Base-by-base conservation (phyloP, 495 filamentous ascomycete genomes). In the Tetracladium marchalianum region DNA sequence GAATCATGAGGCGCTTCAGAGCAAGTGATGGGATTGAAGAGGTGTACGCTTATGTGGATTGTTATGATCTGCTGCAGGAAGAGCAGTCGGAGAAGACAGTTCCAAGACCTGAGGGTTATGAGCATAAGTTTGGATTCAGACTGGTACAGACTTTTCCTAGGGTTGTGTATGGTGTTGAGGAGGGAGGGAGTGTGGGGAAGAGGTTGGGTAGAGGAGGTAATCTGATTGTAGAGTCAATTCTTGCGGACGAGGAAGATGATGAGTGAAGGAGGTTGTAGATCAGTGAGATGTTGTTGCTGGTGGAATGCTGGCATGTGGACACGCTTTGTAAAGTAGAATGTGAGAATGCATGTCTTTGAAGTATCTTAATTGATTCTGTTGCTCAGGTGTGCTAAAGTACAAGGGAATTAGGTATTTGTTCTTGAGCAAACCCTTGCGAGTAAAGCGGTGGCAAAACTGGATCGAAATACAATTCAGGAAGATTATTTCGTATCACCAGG, bases 21-120 rank as follows among this genome's bases (percentile, higher is more conserved):
- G 66, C 70, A 2, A 67, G 76, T 1, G 76, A 81, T 1, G 67
- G 69, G 1, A 65, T 97, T 22, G 92, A 98, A 59, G 89, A 95
- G 55, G 64, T 98, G 0, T 97, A 98, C 64, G 93, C 90, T 1
- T 95, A 93, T 64, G 89, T 97, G 2, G 93, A 97, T 57, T 97
- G 92, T 63, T 82, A 90, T 60, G 82, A 87, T 43, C 33, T 51
- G 16, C 31, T 58, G 5, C 10, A 43, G 16, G 47, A 81, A 8
- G 24, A 10, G 4, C 61, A 69, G 31, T 56, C 56, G 6, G 61
- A 62, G 16, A 53, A 63, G 10, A 50, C 61, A 16, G 60, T 61
- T 0, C 51, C 62, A 31, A 67, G 78, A 54, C 89, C 89, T 0
- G 49, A 55, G 35, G 51, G 35, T 3, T 95, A 86, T 61, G 65